Base-by-base conservation (phyloP, 306 rosid genomes). In the Senna siamea region DNA sequence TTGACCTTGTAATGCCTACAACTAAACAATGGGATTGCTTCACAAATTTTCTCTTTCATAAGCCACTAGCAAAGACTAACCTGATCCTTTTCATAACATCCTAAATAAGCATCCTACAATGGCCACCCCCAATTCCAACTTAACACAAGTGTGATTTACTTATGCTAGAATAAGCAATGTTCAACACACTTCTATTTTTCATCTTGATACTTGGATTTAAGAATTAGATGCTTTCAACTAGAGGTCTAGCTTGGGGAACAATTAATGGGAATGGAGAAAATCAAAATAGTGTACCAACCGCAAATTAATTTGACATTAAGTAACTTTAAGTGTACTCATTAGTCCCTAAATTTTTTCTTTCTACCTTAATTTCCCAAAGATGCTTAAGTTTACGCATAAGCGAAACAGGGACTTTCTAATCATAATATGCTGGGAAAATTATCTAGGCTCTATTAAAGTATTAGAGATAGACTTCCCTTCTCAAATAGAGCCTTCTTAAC, bases 61-160 rank as follows among this genome's bases (percentile, higher is more conserved):
- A 20, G 32, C 46, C 17, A 11, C 61, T 44, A 37, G 54, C 62
- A 34, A 46, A 68, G 48, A 69, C 54, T 41, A 66, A 55, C 34
- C 2, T 18, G 50, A 75, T 41, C 38, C 46, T 28, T 47, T 54
- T 75, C 26, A 58, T 41, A 63, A 43, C 9, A 17, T 17, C 46
- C 41, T 15, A 30, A 12, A 57, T 19, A 57, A 17, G 37, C 66
- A 71, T 52, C 74, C 56, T 26, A 66, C 7, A 59, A 30, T 47
- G 30, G 55, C 38, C 58, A 34, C 40, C 40, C n/a, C 66, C 35
- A 51, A 18, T 70, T 15, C 60, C 54, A 78, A 44, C 73, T 20
- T 19, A n/a, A 32, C 60, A 30, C 13, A 10, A 3, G 62, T 23
- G 4, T 20, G 34, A 5, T 14, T 14, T 14, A 47, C 9, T 57